A percentile compares a stretch with the other conserved stretches of the same genome.
These are phyloP conservation scores for Suillus paluster DNA, from an alignment of 768 basidiomycete species.

Conservation along the genomic window DNA sequence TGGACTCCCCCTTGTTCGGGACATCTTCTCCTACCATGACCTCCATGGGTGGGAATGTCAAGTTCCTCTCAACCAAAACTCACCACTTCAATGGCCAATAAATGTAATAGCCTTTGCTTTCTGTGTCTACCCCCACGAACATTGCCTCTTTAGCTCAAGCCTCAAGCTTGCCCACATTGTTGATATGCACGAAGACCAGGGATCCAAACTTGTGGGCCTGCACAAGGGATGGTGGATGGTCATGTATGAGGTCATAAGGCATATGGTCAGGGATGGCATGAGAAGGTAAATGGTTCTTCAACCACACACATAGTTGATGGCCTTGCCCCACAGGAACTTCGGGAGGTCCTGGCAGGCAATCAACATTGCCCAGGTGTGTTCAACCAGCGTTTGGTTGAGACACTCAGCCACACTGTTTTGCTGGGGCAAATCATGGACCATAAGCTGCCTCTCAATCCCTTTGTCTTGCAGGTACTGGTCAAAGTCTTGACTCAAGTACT, in stretches of 20 bases:
- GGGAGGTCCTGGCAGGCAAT: conserved; percentile 26
- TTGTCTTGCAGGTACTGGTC: conserved; percentile 15
- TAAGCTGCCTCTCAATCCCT: conserved; percentile 37
- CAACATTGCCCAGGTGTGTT: conserved; percentile 26
- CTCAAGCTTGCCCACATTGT: conserved; percentile 31
- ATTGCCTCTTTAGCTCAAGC: conserved; percentile 25
- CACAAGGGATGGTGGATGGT: conserved; percentile 6
- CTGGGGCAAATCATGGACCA: conserved; percentile 35
- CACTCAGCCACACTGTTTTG: conserved; percentile 39
- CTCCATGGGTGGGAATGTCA: neutral
- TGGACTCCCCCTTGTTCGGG: conserved; percentile 15
- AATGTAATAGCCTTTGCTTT: conserved; percentile 36
- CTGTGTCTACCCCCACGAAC: conserved; percentile 40
- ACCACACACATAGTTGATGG: conserved; percentile 35
- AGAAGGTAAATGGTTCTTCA: conserved; percentile 39
- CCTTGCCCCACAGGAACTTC: conserved; percentile 19
- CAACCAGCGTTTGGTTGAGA: conserved; percentile 30
- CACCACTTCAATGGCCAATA: conserved; percentile 33
- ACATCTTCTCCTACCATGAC: neutral
- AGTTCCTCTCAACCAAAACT: conserved; percentile 35
- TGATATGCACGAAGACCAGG: conserved; percentile 23
- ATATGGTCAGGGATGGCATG: conserved; percentile 26
- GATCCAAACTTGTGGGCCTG: neutral
- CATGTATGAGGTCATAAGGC: conserved; percentile 24
- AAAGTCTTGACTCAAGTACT: too few relatives aligned